Evolutionary conservation across 331 rosid species (phyloP), one percentile per base, ranked within the genome.

Genomic region (Malus hybrid): DNA sequence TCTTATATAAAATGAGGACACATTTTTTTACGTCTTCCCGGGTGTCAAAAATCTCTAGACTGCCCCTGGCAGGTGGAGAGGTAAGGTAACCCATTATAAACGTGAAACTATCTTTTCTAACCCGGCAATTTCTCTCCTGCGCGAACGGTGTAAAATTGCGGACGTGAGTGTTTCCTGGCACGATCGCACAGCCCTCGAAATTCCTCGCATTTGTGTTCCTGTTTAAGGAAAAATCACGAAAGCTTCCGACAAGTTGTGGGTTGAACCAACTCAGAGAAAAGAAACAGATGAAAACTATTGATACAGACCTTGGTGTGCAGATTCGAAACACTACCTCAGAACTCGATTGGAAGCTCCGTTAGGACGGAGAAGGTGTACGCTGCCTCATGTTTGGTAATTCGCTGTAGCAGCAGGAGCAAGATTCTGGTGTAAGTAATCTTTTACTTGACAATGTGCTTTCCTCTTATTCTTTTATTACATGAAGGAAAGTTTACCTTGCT

Each of bases 401-500:
- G 1, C 46, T 39, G 46, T 39, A 39, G 46, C 46, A 39, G 46
- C 46, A 39, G 46, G 46, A 39, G 4, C 46, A 39, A 39, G 46
- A 39, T 39, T 39, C 46, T 39, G 46, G 46, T 39, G 46, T 39
- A 39, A 39, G 46, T 39, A 39, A 57, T 60, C 31, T 64, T 70
- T 74, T 77, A 24, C 88, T 54, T 69, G 31, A 24, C 39, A 39
- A 68, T 18, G 31, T 52, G 70, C 69, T 77, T 76, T 76, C 22
- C 27, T 69, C 72, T 33, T 67, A 77, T 85, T 85, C 93, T 76
- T 89, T 89, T 79, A 88, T 91, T 91, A 72, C 72, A 80, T 59
- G 67, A 89, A 79, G 90, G 70, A 77, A 86, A 79, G 79, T 65
- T 68, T 59, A 28, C 1, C 13, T n/a, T 32, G 46, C 11, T 71